phyloP scores from a whole-genome alignment of 2,329 filamentous ascomycete genomes.

The Aspergillus glaucus region DNA sequence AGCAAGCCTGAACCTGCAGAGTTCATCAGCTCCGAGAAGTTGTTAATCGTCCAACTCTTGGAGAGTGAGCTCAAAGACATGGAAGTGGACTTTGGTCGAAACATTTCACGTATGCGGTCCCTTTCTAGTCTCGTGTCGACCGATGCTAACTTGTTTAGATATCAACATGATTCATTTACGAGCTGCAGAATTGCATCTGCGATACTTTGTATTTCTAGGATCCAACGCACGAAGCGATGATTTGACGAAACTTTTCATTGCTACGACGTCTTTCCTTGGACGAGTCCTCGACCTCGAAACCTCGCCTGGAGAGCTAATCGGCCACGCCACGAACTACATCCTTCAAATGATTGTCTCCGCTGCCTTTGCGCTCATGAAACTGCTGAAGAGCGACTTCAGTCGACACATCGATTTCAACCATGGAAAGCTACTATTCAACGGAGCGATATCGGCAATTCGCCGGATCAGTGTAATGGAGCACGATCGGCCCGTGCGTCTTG shows the following conservation, averaged over 20 bases:
- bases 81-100: constrained; percentile 46
- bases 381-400: constrained; percentile 58
- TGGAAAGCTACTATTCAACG: constrained; percentile 51
- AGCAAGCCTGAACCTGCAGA: constrained; percentile 50
- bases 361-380: constrained; percentile 57
- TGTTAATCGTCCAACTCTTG: constrained; percentile 38
- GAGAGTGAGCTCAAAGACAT: constrained; percentile 42
- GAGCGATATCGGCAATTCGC: constrained; percentile 52
- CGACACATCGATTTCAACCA: constrained; percentile 49
- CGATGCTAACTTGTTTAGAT: constrained; percentile 13
- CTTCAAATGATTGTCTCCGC: constrained; percentile 61
- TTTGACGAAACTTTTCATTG: constrained; percentile 37
- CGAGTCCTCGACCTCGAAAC: constrained; percentile 40
- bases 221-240: constrained; percentile 39
- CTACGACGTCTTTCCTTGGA: constrained; percentile 42
- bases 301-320: constrained; percentile 42
- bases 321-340: constrained; percentile 55
- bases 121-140: too few species aligned
- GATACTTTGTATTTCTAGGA: constrained; percentile 42
- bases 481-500: constrained; percentile 57
- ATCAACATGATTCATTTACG: constrained; percentile 44
- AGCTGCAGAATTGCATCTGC: constrained; percentile 40
- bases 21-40: constrained; percentile 38
- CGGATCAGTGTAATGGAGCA: constrained; percentile 56
- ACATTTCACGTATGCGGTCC: constrained; percentile 25